These are phyloP conservation scores for Harrya chromipes DNA, from an alignment of 768 basidiomycete species.

Conservation along the genomic window DNA sequence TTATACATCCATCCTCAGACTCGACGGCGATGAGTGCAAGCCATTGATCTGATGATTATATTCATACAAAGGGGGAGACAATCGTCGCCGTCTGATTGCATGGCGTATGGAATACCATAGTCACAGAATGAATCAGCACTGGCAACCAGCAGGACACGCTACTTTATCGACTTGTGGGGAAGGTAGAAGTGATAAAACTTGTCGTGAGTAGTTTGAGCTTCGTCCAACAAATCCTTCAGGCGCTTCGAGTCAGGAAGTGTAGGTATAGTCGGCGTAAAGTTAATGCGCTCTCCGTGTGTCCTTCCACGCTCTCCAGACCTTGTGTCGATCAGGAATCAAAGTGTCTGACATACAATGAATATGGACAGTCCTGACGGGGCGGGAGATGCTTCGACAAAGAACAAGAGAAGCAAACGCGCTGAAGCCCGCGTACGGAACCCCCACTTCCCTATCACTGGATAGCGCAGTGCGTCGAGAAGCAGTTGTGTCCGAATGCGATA, in stretches of 20 bases:
- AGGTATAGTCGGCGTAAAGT: conserved; percentile 15
- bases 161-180: not conserved
- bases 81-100: too few species aligned
- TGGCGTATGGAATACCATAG: too few species aligned
- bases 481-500: conserved; percentile 15
- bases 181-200: not conserved
- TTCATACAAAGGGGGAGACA: too few species aligned
- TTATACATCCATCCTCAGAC: too few species aligned
- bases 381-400: conserved; percentile 11
- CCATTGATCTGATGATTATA: too few species aligned
- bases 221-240: conserved; percentile 9
- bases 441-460: conserved; percentile 13
- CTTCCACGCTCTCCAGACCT: conserved; percentile 18
- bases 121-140: not conserved
- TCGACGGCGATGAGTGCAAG: too few species aligned
- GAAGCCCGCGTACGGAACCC: conserved; percentile 12
- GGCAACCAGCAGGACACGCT: not conserved
- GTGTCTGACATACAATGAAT: conserved; percentile 12
- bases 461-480: conserved; percentile 4
- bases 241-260: conserved; percentile 9
- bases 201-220: conserved; percentile 10
- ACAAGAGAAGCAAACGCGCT: conserved; percentile 15
- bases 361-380: conserved; percentile 11
- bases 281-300: conserved; percentile 6
- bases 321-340: conserved; percentile 12